phyloP scores from a whole-genome alignment of 139 green algal species.

The Dunaliella primolecta region DNA sequence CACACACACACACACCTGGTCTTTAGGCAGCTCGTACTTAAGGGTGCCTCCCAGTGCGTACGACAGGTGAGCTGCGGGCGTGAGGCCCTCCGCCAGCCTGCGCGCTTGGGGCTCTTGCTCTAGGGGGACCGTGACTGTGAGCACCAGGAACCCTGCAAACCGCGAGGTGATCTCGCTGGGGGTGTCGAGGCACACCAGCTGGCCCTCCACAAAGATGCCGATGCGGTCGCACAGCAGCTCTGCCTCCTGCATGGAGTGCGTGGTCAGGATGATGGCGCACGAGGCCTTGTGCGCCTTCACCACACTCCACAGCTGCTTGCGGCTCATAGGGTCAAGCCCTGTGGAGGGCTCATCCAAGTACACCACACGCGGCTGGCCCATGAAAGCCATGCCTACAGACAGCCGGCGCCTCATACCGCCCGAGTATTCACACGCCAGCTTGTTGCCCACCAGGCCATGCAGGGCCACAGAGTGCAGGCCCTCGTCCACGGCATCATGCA shows the following conservation, averaged over 20 bases:
- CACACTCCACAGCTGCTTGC: conserved; percentile 82
- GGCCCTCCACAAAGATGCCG: conserved; percentile 76
- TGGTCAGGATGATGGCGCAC: conserved; percentile 86
- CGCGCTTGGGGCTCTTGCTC: conserved; percentile 47
- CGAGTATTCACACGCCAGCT: conserved; percentile 45
- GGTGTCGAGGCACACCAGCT: conserved; percentile 83
- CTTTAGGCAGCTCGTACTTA: conserved; percentile 66
- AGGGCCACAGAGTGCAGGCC: conserved; percentile 35
- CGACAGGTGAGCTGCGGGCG: conserved; percentile 52
- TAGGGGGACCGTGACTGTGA: conserved; percentile 72
- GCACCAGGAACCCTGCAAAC: conserved; percentile 59
- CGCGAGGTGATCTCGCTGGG: conserved; percentile 78
- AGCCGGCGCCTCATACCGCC: conserved; percentile 73
- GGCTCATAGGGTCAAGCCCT: conserved; percentile 74
- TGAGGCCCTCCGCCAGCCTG: conserved; percentile 46
- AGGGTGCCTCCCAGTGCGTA: conserved; percentile 61
- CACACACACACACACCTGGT: conserved; percentile 22
- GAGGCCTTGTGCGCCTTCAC: conserved; percentile 67
- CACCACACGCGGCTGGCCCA: conserved; percentile 68
- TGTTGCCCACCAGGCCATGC: conserved; percentile 43
- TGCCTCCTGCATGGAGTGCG: conserved; percentile 84
- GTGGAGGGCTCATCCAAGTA: conserved; percentile 85
- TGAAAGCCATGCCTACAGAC: conserved; percentile 74
- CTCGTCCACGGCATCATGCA: conserved; percentile 20
- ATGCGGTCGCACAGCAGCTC: conserved; percentile 68